A percentile compares a stretch with the other conserved stretches of the same genome.
Evolutionary conservation across 352 stramenopile genomes (phyloP).

Genomic region (Pythium chondricola): DNA sequence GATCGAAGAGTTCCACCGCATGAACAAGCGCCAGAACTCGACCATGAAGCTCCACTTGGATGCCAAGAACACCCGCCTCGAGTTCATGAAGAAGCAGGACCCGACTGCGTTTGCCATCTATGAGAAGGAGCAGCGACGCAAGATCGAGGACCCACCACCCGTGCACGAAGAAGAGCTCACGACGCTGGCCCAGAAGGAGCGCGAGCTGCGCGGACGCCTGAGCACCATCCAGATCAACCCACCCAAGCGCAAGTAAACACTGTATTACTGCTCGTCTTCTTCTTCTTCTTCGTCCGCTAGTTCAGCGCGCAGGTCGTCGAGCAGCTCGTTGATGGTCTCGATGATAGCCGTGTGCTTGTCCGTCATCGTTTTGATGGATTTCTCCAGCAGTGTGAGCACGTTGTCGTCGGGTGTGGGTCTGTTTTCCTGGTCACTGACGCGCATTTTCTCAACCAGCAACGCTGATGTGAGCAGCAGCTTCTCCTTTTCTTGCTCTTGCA

Average conservation of each 20-base stretch:
- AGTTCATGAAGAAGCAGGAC: constrained; percentile 63
- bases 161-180: constrained; percentile 43
- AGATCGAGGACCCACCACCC: constrained; percentile 43
- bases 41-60: constrained; percentile 72
- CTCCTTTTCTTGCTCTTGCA: constrained; percentile 77
- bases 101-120: constrained; percentile 42
- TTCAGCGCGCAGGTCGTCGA: constrained; percentile 62
- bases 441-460: constrained; percentile 78
- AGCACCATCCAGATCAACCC: constrained; percentile 33
- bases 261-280: constrained; percentile 8
- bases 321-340: constrained; percentile 69
- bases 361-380: constrained; percentile 47
- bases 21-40: constrained; percentile 54
- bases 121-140: constrained; percentile 33
- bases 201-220: constrained; percentile 45
- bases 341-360: constrained; percentile 57
- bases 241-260: neutral
- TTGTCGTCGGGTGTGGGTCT: constrained; percentile 38
- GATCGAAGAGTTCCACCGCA: constrained; percentile 45
- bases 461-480: constrained; percentile 80
- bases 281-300: constrained; percentile 35
- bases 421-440: constrained; percentile 31
- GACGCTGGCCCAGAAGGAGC: constrained; percentile 43
- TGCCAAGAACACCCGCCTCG: constrained; percentile 60
- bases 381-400: constrained; percentile 48